phyloP scores from a whole-genome alignment of 169 alveolate genomes.

The Neospora caninum region DNA sequence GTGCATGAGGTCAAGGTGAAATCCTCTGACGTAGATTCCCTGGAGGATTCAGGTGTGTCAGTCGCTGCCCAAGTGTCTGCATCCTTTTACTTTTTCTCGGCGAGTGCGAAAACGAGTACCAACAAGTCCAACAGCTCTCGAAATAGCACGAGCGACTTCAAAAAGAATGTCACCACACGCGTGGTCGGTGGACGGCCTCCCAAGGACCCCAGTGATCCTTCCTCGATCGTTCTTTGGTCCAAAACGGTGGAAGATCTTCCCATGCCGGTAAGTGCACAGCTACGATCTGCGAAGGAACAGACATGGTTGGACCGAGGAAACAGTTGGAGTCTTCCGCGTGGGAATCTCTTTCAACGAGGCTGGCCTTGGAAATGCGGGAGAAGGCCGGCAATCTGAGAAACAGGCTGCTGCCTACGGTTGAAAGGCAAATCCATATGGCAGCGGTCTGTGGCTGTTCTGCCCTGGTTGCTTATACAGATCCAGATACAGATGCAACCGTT shows the following conservation, averaged over 20 bases:
- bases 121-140: neutral
- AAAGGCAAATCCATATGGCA: too few relatives aligned
- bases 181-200: slow-evolving; percentile 65
- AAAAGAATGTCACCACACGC: neutral
- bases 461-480: neutral
- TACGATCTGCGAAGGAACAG: neutral
- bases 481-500: slow-evolving; percentile 37
- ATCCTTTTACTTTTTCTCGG: neutral
- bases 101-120: neutral
- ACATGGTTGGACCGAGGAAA: neutral
- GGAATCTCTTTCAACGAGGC: neutral
- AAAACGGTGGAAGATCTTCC: slow-evolving; percentile 61
- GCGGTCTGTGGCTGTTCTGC: neutral
- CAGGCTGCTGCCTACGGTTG: too few relatives aligned
- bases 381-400: too few relatives aligned
- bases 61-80: slow-evolving; percentile 25
- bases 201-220: slow-evolving; percentile 50
- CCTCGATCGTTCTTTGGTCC: slow-evolving; percentile 38
- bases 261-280: slow-evolving; percentile 57
- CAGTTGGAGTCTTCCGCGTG: neutral
- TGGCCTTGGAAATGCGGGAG: neutral
- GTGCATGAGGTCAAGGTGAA: neutral
- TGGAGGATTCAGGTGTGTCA: neutral
- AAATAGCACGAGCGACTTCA: neutral
- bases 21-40: neutral